Conservation (phyloP, 139 green algal genomes). For the Chlorella sp. region DNA sequence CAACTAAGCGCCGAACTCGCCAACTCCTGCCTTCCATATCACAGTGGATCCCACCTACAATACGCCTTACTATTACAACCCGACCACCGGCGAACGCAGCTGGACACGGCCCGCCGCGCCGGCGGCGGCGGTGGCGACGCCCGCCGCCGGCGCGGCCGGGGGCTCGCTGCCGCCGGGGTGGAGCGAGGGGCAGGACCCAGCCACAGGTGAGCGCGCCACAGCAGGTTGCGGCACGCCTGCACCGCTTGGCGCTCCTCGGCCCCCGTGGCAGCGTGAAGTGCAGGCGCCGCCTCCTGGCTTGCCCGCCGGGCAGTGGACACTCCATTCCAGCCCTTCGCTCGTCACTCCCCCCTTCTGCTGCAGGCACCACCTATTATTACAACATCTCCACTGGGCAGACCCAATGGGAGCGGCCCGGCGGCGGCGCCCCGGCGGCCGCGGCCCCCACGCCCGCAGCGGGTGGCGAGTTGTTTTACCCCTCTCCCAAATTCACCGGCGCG, state of each 20-base stretch:
- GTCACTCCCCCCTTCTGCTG: too few relatives aligned
- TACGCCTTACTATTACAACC: conserved; percentile 68
- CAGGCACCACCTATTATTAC: conserved; percentile 19
- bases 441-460: neutral
- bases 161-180: conserved; percentile 11
- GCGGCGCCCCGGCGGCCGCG: neutral
- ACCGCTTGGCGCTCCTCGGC: too few relatives aligned
- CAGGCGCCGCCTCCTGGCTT: too few relatives aligned
- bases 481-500: conserved; percentile 52
- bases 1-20: too few relatives aligned
- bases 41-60: conserved; percentile 72
- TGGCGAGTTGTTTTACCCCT: neutral
- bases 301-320: too few relatives aligned
- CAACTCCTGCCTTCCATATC: too few relatives aligned
- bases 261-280: too few relatives aligned
- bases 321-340: too few relatives aligned
- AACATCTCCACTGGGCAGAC: conserved; percentile 19
- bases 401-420: conserved; percentile 54
- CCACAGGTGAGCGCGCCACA: too few relatives aligned
- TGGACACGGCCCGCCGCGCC: conserved; percentile 58
- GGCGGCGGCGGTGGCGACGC: neutral
- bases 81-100: conserved; percentile 59
- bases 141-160: too few relatives aligned
- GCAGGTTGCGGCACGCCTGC: too few relatives aligned
- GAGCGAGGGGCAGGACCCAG: conserved; percentile 8